Evolutionary conservation across 768 basidiomycete species (phyloP).

Genomic region (Macrolepiota dolichaula): DNA sequence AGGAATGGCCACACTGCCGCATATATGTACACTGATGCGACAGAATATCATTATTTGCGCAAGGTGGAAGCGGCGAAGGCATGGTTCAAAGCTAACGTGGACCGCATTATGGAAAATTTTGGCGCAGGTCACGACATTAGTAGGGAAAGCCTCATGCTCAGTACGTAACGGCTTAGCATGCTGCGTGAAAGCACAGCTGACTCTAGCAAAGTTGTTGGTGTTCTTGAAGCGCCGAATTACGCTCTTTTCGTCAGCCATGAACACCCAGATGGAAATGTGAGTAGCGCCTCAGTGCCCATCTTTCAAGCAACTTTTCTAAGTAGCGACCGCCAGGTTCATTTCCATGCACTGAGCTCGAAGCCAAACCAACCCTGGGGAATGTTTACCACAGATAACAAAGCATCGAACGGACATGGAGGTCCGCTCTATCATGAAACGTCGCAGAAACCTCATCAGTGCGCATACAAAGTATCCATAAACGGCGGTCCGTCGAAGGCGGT

Average conservation of each 20-base stretch:
- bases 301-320: neutral
- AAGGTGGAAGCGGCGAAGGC: constrained; percentile 58
- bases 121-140: constrained; percentile 43
- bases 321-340: constrained; percentile 45
- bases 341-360: constrained; percentile 61
- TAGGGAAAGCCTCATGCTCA: constrained; percentile 58
- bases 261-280: constrained; percentile 43
- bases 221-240: constrained; percentile 67
- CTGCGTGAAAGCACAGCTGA: neutral
- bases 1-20: constrained; percentile 64
- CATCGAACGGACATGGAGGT: constrained; percentile 26
- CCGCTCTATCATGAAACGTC: constrained; percentile 5
- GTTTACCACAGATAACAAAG: constrained; percentile 57
- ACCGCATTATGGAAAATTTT: constrained; percentile 58
- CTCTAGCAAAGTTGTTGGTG: constrained; percentile 51
- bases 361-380: constrained; percentile 69
- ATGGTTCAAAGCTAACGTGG: constrained; percentile 73
- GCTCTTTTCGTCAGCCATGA: constrained; percentile 73
- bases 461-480: constrained; percentile 13
- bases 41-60: constrained; percentile 65
- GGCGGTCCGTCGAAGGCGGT: constrained; percentile 13
- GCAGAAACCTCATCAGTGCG: constrained; percentile 3
- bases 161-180: constrained; percentile 23
- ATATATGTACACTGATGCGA: constrained; percentile 65
- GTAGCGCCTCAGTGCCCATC: constrained; percentile 12